Base-by-base conservation (phyloP, 106 monocot genomes). In the Hemerocallis citrina region DNA sequence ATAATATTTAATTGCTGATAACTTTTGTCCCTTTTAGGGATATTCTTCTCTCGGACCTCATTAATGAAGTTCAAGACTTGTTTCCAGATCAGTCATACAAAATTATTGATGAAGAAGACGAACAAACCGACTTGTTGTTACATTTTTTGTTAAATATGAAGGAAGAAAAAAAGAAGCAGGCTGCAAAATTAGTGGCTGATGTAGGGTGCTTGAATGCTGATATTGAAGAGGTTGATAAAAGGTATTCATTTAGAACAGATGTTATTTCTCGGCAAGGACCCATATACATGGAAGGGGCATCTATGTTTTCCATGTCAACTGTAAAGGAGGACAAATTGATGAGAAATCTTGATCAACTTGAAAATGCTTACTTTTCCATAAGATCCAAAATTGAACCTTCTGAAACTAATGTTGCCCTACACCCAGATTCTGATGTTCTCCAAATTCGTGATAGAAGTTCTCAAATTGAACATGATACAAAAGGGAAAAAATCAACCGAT, bases 291-390 rank as follows among this genome's bases (percentile, higher is more conserved):
- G 70, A 65, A 9, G 30, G 42, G 36, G 24, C 48, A 34, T 44
- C 74, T 34, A 55, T 50, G n/a, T 48, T 65, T 37, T 70, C 75
- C 41, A 56, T 11, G 6, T 54, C 73, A 59, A 64, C n/a, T 58
- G 51, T 56, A 62, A 80, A 69, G n/a, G 75, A 81, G 52, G 87
- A 81, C 63, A 79, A 65, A 17, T 52, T 91, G 38, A 72, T 81
- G 70, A 79, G 52, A 64, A 90, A 87, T 66, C 79, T 96, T 25
- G 41, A 68, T 30, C 86, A 90, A 56, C 81, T 96, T 38, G 84
- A 96, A 65, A 78, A 66, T 58, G 87, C 86, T 55, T 96, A 96
- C 50, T 96, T 87, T 49, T 84, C 81, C n/a, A 75, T 84, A 74
- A 84, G 96, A 72, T 87, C 84, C 22, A 55, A 72, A 39, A 38